A percentile compares a stretch with the other conserved stretches of the same genome.
Conservation (phyloP, 2,329 filamentous ascomycete genomes). For the Exophiala oligosperma region DNA sequence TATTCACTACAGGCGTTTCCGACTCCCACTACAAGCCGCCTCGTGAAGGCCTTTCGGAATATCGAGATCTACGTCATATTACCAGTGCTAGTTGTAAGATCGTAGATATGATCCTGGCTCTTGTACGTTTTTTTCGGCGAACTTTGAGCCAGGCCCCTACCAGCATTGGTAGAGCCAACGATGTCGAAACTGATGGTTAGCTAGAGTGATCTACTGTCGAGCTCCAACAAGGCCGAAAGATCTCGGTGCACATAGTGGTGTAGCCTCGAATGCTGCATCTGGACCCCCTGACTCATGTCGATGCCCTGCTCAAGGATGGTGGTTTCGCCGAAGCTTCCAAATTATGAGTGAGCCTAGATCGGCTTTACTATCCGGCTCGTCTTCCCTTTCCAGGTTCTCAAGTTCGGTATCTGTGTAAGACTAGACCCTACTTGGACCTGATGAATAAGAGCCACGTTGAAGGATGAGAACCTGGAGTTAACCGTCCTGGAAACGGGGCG, state of each 20-base stretch:
- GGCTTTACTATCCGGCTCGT: not conserved
- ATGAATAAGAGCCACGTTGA: not conserved
- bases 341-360: not conserved
- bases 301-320: not conserved
- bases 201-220: too few species aligned
- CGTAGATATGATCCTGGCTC: not conserved
- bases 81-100: not conserved
- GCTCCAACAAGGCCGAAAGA: too few species aligned
- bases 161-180: too few species aligned
- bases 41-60: not conserved
- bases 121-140: constrained; percentile 8
- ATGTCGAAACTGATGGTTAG: too few species aligned
- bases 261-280: too few species aligned
- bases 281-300: not conserved
- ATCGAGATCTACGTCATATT: not conserved
- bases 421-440: not conserved
- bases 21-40: not conserved
- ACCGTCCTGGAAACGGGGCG: too few species aligned
- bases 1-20: not conserved
- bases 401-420: not conserved
- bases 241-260: too few species aligned
- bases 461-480: not conserved
- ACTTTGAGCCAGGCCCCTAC: constrained; percentile 1
- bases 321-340: constrained; percentile 5
- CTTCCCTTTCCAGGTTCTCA: not conserved